Base-by-base conservation (phyloP, 805 yeast genomes). In the Yamadazyma sp. region DNA sequence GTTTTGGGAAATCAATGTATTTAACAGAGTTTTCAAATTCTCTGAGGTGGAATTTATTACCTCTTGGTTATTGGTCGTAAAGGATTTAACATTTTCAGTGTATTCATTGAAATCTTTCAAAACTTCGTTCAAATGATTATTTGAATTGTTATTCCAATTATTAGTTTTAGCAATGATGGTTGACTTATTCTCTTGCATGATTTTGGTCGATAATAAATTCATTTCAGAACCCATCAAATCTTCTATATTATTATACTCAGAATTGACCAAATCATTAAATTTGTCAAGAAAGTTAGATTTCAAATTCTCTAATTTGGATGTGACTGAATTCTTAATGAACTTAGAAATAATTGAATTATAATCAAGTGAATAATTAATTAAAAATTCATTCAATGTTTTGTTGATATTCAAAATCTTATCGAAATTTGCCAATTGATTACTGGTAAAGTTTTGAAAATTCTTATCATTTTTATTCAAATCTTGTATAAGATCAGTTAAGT, bases 391-490 rank as follows among this genome's bases (percentile, higher is more conserved):
- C 25, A 44, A 39, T 11, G 22, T 20, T 3, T 23, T 17, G 17
- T 38, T 38, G 4, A 44, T 27, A n/a, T 19, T 26, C 12, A 25
- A 27, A 21, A 44, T 35, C 19, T 36, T 33, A 12, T 32, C 33
- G 9, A 40, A 28, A 11, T 28, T 33, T 11, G 26, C 31, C 12
- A 16, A 29, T 20, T 44, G 48, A 10, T 28, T 31, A 14, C 22
- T 30, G 9, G 37, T 37, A 23, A 40, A 44, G 9, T 19, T 36
- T 14, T 31, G 31, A 11, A 44, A 36, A 20, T 27, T 36, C 7
- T 27, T 21, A 26, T 44, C 45, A 35, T 44, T 37, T 13, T 36
- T 27, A 18, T 36, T 44, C 18, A 44, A 31, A 28, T 36, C 38
- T 18, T 33, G 35, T 1, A 41, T 29, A 4, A 44, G 23, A 12